Evolutionary conservation across 257 asterid genomes (phyloP), one percentile per base, ranked within the genome.

Genomic region (Solanum bulbocastanum): DNA sequence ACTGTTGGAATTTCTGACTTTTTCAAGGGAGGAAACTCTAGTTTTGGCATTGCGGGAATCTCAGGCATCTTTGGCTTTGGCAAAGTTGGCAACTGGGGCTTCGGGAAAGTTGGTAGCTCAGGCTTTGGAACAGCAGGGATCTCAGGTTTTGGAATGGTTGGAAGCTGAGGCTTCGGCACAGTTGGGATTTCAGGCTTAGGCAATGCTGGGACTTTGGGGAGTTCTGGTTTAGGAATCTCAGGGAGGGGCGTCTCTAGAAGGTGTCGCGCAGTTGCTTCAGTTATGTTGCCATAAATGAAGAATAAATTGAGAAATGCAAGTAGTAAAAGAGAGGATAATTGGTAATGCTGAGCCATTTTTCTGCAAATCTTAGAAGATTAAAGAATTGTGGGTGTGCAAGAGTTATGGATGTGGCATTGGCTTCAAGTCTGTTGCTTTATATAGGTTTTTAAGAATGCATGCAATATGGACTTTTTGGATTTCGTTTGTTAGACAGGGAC

Each of bases 391-490:
- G 52, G 15, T 11, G 22, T 78, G 14, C 8, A 78, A 46, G 56
- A 46, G 35, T 40, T 27, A n/a, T 2, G 66, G 65, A 79, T 44
- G 36, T 89, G 25, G 6, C 69, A 56, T 87, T 65, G 15, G 36
- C 58, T 27, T 68, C 33, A 65, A 65, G 89, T 69, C 23, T 88
- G 62, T 72, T 88, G 44, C 60, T 76, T 85, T 37, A 62, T 91
- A 71, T 65, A 46, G 83, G 81, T 88, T 91, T 91, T 87, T 87
- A 88, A 84, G 85, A 78, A 88, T 83, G 42, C 15, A 11, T 66
- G 83, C 39, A 87, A 87, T 46, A 40, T 52, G 71, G 44, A 69
- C n/a, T 86, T 15, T 9, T 8, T 14, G 68, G 40, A 49, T 66
- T 33, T 60, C 23, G 46, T 76, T 89, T 88, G 92, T 79, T 91